Evolutionary conservation across 176 grass and related monocot species (phyloP), one percentile per base, ranked within the genome.

Genomic region (Triticum turgidum): DNA sequence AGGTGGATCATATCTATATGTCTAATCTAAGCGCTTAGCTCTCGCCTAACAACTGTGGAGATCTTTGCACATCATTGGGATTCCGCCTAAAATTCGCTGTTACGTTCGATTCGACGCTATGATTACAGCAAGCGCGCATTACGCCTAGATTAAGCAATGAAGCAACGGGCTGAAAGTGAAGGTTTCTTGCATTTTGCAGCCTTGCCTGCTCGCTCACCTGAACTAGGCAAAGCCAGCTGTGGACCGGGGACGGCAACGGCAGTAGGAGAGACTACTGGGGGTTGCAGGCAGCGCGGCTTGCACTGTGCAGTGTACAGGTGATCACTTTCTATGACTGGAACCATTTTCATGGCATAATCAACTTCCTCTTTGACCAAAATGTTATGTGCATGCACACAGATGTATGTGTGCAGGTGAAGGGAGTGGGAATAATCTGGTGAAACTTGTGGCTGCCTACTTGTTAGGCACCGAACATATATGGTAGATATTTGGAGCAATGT

Each of bases 61-160:
- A 81, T 80, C 75, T 68, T 35, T 68, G 59, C 75, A 63, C 81
- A 91, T 88, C 89, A 91, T 88, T 69, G 68, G 49, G 85, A 88
- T 91, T 88, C 89, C 35, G 35, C 89, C 85, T 84, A 84, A 91
- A 88, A 76, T 88, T 91, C 69, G 69, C 22, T 76, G n/a, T 81
- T 75, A 35, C 42, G 80, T 80, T 76, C 37, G 29, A 75, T 27
- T 22, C 61, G 56, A 32, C n/a, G 58, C 68, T 63, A 78, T 76
- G 89, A 38, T 84, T 87, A 87, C 85, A 87, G 85, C 89, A 69
- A 67, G 81, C 25, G 20, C 76, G 61, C 85, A 87, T 91, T 91
- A 84, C 76, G 14, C 51, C 89, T 91, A 87, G 68, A 84, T 39
- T 84, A 87, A 84, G 76, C 35, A 64, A 76, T 27, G 69, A 62